Evolutionary conservation across 2,329 filamentous ascomycete genomes (phyloP).

Genomic region (Lachnellula hyalina): DNA sequence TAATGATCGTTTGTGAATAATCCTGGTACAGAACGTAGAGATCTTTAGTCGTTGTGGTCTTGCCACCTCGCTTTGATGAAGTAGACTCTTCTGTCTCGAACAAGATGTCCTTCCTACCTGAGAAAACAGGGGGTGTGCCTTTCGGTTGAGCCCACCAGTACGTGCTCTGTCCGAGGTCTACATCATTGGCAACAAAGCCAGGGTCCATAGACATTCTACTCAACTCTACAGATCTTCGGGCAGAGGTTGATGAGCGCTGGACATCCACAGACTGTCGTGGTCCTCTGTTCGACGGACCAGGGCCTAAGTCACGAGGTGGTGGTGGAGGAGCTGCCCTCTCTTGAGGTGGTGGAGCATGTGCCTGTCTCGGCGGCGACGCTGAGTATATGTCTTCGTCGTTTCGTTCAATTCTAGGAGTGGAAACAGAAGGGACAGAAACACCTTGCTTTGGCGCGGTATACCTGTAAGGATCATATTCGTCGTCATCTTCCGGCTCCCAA

Average conservation of each 20-base stretch:
- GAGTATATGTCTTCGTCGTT: conserved; percentile 31
- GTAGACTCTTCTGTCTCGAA: conserved; percentile 77
- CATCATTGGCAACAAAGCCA: conserved; percentile 80
- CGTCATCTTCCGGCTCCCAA: conserved; percentile 54
- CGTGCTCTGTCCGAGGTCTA: conserved; percentile 69
- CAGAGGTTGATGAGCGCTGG: conserved; percentile 43
- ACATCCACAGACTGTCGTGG: conserved; percentile 61
- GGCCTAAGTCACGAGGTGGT: conserved; percentile 37
- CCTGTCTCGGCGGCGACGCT: conserved; percentile 29
- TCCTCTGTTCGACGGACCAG: conserved; percentile 26
- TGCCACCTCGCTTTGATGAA: conserved; percentile 63
- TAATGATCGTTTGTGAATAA: conserved; percentile 91
- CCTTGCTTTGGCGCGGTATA: conserved; percentile 38
- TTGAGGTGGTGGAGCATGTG: conserved; percentile 27
- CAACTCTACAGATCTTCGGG: conserved; percentile 60
- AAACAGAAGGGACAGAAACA: conserved; percentile 7
- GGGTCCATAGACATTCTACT: conserved; percentile 69
- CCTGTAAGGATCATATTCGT: conserved; percentile 67
- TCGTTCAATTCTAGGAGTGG: conserved; percentile 20
- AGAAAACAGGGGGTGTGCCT: conserved; percentile 72
- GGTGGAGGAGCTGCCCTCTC: conserved; percentile 40
- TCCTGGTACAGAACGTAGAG: conserved; percentile 89
- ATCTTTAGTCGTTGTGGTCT: conserved; percentile 68
- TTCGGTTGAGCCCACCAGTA: conserved; percentile 87
- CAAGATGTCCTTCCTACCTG: conserved; percentile 76